Evolutionary conservation across 1,284 basidiomycete genomes (phyloP), one percentile per base, ranked within the genome.

Genomic region (Ganoderma meredithae): DNA sequence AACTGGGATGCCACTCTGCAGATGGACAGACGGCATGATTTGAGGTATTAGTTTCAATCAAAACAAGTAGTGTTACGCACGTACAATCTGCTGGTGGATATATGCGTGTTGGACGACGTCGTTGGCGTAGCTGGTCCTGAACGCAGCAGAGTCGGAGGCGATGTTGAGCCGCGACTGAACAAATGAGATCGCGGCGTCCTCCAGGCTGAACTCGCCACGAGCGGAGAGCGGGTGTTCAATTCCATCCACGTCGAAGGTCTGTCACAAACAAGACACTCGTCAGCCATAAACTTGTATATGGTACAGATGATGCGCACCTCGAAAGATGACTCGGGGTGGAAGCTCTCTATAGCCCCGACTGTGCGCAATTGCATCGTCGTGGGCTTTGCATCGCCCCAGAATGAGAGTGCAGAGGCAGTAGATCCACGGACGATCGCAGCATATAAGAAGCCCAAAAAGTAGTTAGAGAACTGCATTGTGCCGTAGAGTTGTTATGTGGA

Each of bases 201-300:
- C 72, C 19, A 78, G 60, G 66, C 72, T 74, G 47, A 75, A 72
- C 43, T 72, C 71, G 3, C 66, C 77, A 19, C 79, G 79, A 62
- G 76, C 76, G 12, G 73, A 68, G 17, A 79, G 74, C 53, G 78
- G 76, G 65, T 78, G 76, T 53, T 79, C 78, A 15, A 77, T 61
- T 22, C 84, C 84, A 6, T 68, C 56, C 9, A 75, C 72, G 39
- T 81, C 83, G 69, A 83, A 86, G 17, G 82, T 84, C 83, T 84
- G 53, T 1, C 3, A 39, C 36, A 39, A 12, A 25, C 31, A 36
- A 62, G 41, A 22, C 22, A 52, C 4, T 59, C 15, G 27, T 25
- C 15, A 25, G 22, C 19, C 22, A 40, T 12, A n/a, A 74, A 81
- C 8, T 60, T n/a, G 33, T 44, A n/a, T 10, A 41, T 8, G 41